phyloP scores from a whole-genome alignment of 257 asterid genomes.

The Solanum peruvianum region DNA sequence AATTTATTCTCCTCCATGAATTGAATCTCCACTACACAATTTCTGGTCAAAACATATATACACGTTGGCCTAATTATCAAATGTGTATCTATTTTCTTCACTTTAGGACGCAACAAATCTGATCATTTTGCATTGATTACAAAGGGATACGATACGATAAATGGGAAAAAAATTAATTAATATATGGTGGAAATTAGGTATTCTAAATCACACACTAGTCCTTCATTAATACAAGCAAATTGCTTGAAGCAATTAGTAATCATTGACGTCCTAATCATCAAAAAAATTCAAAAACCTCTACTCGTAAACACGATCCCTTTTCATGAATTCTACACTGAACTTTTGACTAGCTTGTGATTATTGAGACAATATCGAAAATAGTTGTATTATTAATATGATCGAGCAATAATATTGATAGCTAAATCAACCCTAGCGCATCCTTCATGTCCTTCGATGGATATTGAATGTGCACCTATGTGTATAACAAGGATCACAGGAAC shows the following conservation, averaged over 20 bases:
- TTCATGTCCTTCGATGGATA: neutral
- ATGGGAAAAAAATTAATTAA: neutral
- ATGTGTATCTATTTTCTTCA: neutral
- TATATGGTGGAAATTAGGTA: neutral
- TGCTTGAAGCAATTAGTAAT: neutral
- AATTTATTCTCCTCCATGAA: neutral
- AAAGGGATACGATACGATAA: neutral
- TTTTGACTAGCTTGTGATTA: neutral
- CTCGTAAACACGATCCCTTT: neutral
- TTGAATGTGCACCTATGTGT: neutral
- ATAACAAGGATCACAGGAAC: neutral
- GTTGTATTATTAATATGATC: neutral
- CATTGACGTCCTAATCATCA: neutral
- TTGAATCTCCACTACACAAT: neutral
- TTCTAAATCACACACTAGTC: neutral
- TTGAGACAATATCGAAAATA: neutral
- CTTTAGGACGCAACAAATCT: neutral
- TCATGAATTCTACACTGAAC: neutral
- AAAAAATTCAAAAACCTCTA: neutral
- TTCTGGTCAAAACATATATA: neutral
- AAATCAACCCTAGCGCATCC: neutral
- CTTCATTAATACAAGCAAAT: neutral
- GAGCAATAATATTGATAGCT: neutral
- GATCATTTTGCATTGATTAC: neutral
- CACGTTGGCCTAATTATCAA: neutral